Percentiles rank a stretch among this genome's conserved stretches.
These are phyloP conservation scores for Macrocybe gigantea DNA, from an alignment of 768 basidiomycete genomes.

Conservation along the genomic window DNA sequence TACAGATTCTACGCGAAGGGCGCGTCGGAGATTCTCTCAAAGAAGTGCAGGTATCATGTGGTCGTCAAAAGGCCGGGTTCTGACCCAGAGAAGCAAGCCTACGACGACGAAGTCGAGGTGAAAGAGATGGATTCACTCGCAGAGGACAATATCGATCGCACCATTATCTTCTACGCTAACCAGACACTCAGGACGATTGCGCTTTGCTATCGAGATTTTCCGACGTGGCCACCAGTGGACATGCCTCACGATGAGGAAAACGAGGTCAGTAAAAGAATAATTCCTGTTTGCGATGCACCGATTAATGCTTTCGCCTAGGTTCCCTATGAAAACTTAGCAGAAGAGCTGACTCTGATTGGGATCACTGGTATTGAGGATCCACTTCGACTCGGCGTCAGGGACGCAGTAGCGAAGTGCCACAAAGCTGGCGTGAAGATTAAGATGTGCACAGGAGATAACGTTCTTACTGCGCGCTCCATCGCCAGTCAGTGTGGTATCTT, in stretches of 20 bases:
- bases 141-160: conserved; percentile 79
- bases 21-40: conserved; percentile 88
- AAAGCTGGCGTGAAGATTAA: conserved; percentile 90
- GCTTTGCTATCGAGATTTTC: conserved; percentile 86
- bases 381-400: conserved; percentile 80
- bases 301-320: conserved; percentile 35
- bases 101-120: conserved; percentile 41
- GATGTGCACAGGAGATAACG: conserved; percentile 99
- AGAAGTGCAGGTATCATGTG: conserved; percentile 68
- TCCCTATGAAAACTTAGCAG: conserved; percentile 61
- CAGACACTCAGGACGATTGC: conserved; percentile 94
- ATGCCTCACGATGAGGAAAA: conserved; percentile 32
- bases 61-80: conserved; percentile 43
- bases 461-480: conserved; percentile 93
- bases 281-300: conserved; percentile 3
- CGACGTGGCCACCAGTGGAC: conserved; percentile 74
- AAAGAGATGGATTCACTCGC: conserved; percentile 58
- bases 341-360: conserved; percentile 77
- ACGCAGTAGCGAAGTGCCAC: conserved; percentile 85
- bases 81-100: conserved; percentile 10
- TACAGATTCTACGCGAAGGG: conserved; percentile 86
- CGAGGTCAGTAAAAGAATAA: conserved; percentile 37
- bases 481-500: conserved; percentile 96
- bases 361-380: conserved; percentile 97
- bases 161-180: conserved; percentile 97